phyloP scores from a whole-genome alignment of 495 filamentous ascomycete genomes.

The Aspergillus steynii region DNA sequence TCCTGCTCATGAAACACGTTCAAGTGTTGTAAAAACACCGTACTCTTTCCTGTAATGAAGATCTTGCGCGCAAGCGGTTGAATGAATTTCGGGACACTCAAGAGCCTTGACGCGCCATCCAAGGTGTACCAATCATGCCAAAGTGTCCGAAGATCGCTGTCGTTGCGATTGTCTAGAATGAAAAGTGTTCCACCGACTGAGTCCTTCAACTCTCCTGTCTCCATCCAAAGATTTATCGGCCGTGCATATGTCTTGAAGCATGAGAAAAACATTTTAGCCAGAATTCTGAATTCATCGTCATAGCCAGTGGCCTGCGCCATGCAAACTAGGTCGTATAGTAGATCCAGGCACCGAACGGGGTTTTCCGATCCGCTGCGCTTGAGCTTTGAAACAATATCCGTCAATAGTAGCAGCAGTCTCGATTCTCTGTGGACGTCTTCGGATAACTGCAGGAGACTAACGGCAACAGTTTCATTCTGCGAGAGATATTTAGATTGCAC shows the following conservation, averaged over 20 bases:
- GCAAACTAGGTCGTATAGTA: constrained; percentile 68
- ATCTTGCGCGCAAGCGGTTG: constrained; percentile 66
- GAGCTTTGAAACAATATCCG: constrained; percentile 41
- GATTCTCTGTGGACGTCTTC: constrained; percentile 57
- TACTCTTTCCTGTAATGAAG: constrained; percentile 84
- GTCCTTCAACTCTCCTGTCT: constrained; percentile 67
- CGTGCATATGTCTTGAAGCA: constrained; percentile 82
- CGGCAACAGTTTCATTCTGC: constrained; percentile 26
- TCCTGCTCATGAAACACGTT: constrained; percentile 27
- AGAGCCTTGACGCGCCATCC: constrained; percentile 47
- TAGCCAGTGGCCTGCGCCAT: constrained; percentile 69
- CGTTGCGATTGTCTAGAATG: constrained; percentile 56
- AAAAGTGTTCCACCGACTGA: constrained; percentile 69
- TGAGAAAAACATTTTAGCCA: constrained; percentile 71
- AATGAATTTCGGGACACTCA: constrained; percentile 74
- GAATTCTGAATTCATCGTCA: constrained; percentile 54
- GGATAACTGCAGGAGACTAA: constrained; percentile 63
- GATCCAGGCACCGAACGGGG: constrained; percentile 66
- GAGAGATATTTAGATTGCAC: constrained; percentile 46
- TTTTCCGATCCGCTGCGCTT: constrained; percentile 26
- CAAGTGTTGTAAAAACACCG: constrained; percentile 74
- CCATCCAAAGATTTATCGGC: constrained; percentile 83
- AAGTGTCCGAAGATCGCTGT: constrained; percentile 60
- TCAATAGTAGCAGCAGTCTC: constrained; percentile 55
- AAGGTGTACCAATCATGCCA: constrained; percentile 79